phyloP scores from a whole-genome alignment of 306 rosid genomes.

The Boehmeria nivea region DNA sequence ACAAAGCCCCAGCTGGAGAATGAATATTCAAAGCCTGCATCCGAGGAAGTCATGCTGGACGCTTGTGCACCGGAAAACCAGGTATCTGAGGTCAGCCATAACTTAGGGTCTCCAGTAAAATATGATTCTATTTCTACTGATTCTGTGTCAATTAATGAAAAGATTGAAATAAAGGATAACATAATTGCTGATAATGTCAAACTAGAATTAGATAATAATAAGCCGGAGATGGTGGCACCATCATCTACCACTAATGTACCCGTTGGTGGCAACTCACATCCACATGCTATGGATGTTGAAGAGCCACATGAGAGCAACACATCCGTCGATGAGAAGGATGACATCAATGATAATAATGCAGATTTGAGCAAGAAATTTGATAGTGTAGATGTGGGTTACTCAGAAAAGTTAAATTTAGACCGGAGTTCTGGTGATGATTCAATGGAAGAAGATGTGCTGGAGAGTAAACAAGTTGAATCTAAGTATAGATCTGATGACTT shows the following conservation, averaged over 20 bases:
- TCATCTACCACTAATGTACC: constrained; percentile 72
- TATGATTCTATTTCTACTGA: constrained; percentile 99
- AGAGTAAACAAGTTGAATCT: constrained; percentile 73
- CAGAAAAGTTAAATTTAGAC: constrained; percentile 87
- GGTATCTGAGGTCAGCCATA: constrained; percentile 99
- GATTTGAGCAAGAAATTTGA: constrained; percentile 43
- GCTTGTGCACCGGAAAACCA: constrained; percentile 65
- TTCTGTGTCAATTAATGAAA: constrained; percentile 97
- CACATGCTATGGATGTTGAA: constrained; percentile 70
- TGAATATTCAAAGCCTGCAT: constrained; percentile 43
- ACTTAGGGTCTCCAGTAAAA: constrained; percentile 91
- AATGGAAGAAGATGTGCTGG: constrained; percentile 88
- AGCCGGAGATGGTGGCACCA: constrained; percentile 97
- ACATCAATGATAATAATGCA: constrained; percentile 34
- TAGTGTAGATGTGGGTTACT: constrained; percentile 65
- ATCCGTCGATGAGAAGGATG: constrained; percentile 40
- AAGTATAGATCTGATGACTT: constrained; percentile 56
- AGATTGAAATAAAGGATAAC: constrained; percentile 97
- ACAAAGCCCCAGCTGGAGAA: constrained; percentile 43
- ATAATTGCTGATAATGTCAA: constrained; percentile 97
- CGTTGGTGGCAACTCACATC: constrained; percentile 68
- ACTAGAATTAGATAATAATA: constrained; percentile 89
- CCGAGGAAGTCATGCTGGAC: constrained; percentile 42
- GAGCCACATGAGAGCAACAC: constrained; percentile 44
- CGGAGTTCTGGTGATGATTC: constrained; percentile 99